A percentile compares a stretch with the other conserved stretches of the same genome.
phyloP scores from a whole-genome alignment of 2,329 filamentous ascomycete species.

The Fusarium sp. region DNA sequence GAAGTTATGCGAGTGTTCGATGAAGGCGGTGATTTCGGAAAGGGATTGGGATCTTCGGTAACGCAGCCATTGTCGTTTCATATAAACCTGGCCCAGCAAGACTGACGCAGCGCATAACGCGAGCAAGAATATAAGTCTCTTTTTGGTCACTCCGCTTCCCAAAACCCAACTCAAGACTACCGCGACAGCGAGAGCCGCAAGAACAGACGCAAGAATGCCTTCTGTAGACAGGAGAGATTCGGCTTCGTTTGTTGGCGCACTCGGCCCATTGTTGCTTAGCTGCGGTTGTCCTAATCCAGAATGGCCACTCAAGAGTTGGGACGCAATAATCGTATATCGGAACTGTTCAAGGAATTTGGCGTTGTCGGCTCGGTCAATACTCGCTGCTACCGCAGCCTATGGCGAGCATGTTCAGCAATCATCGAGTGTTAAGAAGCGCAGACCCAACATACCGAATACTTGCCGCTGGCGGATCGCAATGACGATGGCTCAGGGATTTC shows the following conservation, averaged over 20 bases:
- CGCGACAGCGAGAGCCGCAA: conserved; percentile 70
- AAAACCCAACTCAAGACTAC: conserved; percentile 79
- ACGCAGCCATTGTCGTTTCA: conserved; percentile 83
- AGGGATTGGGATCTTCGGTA: conserved; percentile 81
- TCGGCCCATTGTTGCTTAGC: conserved; percentile 34
- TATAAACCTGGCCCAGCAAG: conserved; percentile 71
- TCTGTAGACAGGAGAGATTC: conserved; percentile 55
- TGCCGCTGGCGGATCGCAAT: conserved; percentile 59
- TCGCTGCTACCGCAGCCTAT: conserved; percentile 76
- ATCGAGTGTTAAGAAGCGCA: not conserved
- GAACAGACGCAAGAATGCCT: conserved; percentile 60
- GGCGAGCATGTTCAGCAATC: conserved; percentile 17
- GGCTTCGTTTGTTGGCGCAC: conserved; percentile 28
- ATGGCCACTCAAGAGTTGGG: conserved; percentile 83
- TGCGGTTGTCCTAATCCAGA: conserved; percentile 58
- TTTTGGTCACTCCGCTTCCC: conserved; percentile 66
- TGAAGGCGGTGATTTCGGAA: conserved; percentile 73
- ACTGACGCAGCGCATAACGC: conserved; percentile 66
- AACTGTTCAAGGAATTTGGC: conserved; percentile 90
- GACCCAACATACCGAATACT: conserved; percentile 61
- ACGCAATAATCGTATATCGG: conserved; percentile 91
- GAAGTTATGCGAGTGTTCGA: conserved; percentile 81
- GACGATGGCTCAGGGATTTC: conserved; percentile 53
- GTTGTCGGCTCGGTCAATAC: conserved; percentile 81
- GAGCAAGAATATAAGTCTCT: conserved; percentile 62